A percentile compares a stretch with the other conserved stretches of the same genome.
Evolutionary conservation across 2,329 filamentous ascomycete species (phyloP).

Genomic region (Penicillium hesseltinei): DNA sequence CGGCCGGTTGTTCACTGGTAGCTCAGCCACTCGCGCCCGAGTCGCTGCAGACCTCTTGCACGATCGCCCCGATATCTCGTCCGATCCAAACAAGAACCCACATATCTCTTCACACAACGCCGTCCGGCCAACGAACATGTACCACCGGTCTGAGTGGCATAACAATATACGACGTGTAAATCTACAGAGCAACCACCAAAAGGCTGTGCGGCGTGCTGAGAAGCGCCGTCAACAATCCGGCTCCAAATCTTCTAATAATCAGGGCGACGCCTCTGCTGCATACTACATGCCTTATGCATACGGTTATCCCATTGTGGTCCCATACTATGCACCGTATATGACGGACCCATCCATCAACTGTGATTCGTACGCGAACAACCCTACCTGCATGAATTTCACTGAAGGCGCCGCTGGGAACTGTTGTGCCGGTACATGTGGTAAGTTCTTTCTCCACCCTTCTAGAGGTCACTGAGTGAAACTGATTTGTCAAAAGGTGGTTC

Average conservation of each 20-base stretch:
- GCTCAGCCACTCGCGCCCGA: constrained; percentile 53
- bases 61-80: constrained; percentile 43
- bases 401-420: constrained; percentile 48
- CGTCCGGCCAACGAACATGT: constrained; percentile 41
- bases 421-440: constrained; percentile 46
- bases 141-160: constrained; percentile 15
- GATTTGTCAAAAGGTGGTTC: constrained; percentile 3
- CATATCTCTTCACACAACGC: constrained; percentile 75
- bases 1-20: constrained; percentile 39
- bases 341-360: constrained; percentile 44
- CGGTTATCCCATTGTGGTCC: constrained; percentile 47
- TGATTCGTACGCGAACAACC: constrained; percentile 46
- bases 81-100: constrained; percentile 55
- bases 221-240: constrained; percentile 35
- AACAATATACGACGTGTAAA: constrained; percentile 32
- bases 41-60: constrained; percentile 49
- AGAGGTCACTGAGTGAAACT: background rate
- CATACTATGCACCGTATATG: constrained; percentile 49
- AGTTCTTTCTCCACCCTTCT: background rate
- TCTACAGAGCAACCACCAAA: constrained; percentile 53
- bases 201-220: constrained; percentile 31
- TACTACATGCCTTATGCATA: constrained; percentile 41
- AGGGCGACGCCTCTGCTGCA: background rate
- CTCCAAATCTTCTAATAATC: constrained; percentile 24
- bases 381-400: constrained; percentile 44